Base-by-base conservation (phyloP, 495 filamentous ascomycete genomes). In the Sphaerosporella brunnea region DNA sequence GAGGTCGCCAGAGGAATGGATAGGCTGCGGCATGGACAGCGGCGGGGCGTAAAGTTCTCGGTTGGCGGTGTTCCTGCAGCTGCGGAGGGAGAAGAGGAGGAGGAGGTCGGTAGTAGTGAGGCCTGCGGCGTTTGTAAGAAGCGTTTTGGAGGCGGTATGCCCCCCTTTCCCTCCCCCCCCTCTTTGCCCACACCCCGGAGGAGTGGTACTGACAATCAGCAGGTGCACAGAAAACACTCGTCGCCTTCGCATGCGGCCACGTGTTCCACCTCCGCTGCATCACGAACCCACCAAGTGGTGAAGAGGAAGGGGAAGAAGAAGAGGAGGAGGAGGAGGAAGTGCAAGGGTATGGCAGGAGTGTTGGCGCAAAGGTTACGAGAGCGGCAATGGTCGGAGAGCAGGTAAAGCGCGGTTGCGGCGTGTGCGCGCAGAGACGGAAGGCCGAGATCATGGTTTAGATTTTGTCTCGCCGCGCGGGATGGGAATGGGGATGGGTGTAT, bases 161-260 rank as follows among this genome's bases (percentile, higher is more conserved):
- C 64, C 44, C 65, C 66, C 1, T 73, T 79, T 82, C 55, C 53
- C 51, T 23, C 13, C 11, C 41, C 34, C 10, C 19, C 23, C 23
- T 43, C 20, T 43, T 43, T 43, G 25, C 43, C 18, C 38, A 41
- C 38, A 30, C 11, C 15, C n/a, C 28, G n/a, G 11, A 19, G 21
- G 4, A 25, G 15, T 28, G 5, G n/a, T 35, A 35, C 64, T 23
- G 65, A 68, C 49, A 63, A 56, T 73, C 82, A 87, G 56, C 69
- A 65, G 42, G 77, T 88, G 51, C 16, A n/a, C 45, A 25, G 4
- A 24, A 23, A 4, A 82, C 83, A 5, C 74, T 97, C 7, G 72
- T 96, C 5, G 86, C 82, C 24, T 97, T 95, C 52, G 81, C 82
- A 3, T 97, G 90, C 62, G 79, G 82, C 0, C 87, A 97, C 56